Evolutionary conservation across 345 rosid species (phyloP).

Genomic region (Geranium rotundifolium): DNA sequence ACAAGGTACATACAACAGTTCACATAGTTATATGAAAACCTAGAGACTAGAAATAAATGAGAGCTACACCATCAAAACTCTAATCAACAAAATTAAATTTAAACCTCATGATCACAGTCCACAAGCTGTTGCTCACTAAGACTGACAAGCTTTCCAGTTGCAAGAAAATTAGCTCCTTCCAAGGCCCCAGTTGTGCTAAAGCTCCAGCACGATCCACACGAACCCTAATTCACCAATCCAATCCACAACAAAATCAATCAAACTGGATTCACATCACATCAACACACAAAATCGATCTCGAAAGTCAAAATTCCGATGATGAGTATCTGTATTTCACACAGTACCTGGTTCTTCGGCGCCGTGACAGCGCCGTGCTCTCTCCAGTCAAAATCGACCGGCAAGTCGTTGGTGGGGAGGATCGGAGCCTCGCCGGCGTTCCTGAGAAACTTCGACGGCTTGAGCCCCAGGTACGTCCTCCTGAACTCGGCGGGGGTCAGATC

Average conservation of each 20-base stretch:
- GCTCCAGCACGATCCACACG: slow-evolving; percentile 98
- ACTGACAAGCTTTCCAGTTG: slow-evolving; percentile 84
- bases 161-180: slow-evolving; percentile 88
- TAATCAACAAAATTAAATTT: not conserved
- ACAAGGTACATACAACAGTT: too few relatives aligned
- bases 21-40: too few relatives aligned
- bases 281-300: too few relatives aligned
- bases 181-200: slow-evolving; percentile 92
- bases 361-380: slow-evolving; percentile 92
- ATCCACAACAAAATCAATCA: not conserved
- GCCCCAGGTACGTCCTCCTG: slow-evolving; percentile 45
- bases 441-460: slow-evolving; percentile 36
- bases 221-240: slow-evolving; percentile 38
- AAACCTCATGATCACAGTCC: slow-evolving; percentile 97
- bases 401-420: slow-evolving; percentile 60
- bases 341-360: slow-evolving; percentile 77
- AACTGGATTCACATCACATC: not conserved
- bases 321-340: too few relatives aligned
- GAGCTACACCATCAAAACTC: too few relatives aligned
- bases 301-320: not conserved
- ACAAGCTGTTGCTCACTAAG: slow-evolving; percentile 99
- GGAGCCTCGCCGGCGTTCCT: slow-evolving; percentile 76
- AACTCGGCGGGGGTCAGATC: slow-evolving; percentile 81
- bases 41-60: too few relatives aligned
- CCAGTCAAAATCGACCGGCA: slow-evolving; percentile 91